Base-by-base conservation (phyloP, 2,329 filamentous ascomycete species). In the Fusarium citri region DNA sequence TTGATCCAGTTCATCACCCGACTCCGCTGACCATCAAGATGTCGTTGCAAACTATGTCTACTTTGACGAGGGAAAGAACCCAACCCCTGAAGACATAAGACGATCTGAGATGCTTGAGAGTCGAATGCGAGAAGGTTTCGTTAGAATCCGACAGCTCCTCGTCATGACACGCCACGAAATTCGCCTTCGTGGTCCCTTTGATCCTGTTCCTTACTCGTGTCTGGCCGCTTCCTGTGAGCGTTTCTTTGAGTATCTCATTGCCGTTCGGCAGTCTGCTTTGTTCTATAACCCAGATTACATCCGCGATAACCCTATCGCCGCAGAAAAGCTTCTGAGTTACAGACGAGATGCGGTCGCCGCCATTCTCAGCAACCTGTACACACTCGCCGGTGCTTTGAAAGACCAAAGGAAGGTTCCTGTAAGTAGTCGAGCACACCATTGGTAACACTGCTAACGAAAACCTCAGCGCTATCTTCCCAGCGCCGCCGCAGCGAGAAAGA, bases 181-280 rank as follows among this genome's bases (percentile, higher is more conserved):
- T 66, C 86, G 87, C 4, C 81, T 89, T 37, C 84, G 87, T 23
- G 86, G 82, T 3, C 85, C 86, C 2, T 89, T 89, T 68, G 82
- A 89, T 58, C 84, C 86, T 2, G 76, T 86, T 2, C 86, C 87
- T 0, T 89, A 88, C 74, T 84, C 83, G 4, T 86, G 83, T 16
- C 82, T 89, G 8, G 85, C 87, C 49, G 83, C 85, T 66, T 80
- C 83, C 9, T 87, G 85, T 57, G 87, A 89, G 74, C 81, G 82
- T 6, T 88, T 89, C 79, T 88, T 89, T 68, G 87, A 89, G 66
- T 85, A 88, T 64, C 81, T 88, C 59, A 84, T 89, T 26, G 82
- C 85, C 20, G 83, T 89, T 7, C 84, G 87, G 9, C 87, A 89
- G 72, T 86, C 86, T 4, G 86, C 85, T 3, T 76, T 89, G 18